Percentiles rank a stretch among this genome's conserved stretches.
phyloP scores from a whole-genome alignment of 2,329 filamentous ascomycete species.

The Claviceps sp. region DNA sequence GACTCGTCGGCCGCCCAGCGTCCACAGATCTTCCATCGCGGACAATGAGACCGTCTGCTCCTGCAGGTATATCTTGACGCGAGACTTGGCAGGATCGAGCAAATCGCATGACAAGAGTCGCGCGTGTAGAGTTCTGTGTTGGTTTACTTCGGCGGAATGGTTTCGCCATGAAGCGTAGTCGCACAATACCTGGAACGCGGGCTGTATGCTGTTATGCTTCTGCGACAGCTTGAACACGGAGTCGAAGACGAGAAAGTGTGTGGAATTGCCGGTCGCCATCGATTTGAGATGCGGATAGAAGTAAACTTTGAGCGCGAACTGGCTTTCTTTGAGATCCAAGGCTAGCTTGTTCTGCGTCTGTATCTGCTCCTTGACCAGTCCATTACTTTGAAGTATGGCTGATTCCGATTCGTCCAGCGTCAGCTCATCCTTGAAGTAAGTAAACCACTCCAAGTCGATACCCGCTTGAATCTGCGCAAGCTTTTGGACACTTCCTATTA shows the following conservation, averaged over 20 bases:
- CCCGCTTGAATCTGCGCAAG: neutral
- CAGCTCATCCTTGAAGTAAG: neutral
- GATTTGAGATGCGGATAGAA: neutral
- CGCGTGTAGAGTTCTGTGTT: neutral
- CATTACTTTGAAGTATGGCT: neutral
- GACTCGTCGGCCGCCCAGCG: neutral
- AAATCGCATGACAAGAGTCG: constrained; percentile 1
- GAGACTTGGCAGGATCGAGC: neutral
- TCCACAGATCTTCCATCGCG: constrained; percentile 2
- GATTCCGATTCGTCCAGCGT: neutral
- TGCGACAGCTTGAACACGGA: neutral
- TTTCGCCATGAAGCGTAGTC: neutral
- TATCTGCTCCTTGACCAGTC: neutral
- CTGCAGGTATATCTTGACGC: constrained; percentile 1
- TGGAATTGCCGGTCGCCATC: neutral
- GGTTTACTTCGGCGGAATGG: neutral
- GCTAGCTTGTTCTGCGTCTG: constrained; percentile 1
- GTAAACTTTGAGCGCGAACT: neutral
- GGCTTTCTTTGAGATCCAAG: neutral
- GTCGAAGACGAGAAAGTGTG: constrained; percentile 1
- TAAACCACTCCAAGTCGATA: neutral
- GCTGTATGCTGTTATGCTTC: neutral
- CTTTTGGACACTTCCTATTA: neutral
- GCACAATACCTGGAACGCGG: neutral
- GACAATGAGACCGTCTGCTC: neutral